Base-by-base conservation (phyloP, 495 filamentous ascomycete genomes). In the Polyplosphaeria fusca region DNA sequence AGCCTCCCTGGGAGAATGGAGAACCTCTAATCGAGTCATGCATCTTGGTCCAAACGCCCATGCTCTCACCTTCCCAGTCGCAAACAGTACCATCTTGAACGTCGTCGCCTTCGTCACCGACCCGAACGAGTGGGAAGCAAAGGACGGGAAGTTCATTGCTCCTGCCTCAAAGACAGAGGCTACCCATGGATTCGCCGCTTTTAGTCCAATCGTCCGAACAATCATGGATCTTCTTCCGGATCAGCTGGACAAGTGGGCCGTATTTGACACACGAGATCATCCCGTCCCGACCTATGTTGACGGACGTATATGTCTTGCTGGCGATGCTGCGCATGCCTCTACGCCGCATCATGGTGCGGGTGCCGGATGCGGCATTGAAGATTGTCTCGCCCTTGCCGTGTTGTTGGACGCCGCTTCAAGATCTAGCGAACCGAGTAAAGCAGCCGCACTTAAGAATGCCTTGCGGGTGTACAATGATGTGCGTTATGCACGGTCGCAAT, bases 301-400 rank as follows among this genome's bases (percentile, higher is more conserved):
- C 1, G 77, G 74, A 0, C 56, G 67, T 13, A 61, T 80, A 1
- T 76, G 74, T 35, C 40, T 82, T 20, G 76, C 78, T 11, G 61
- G 64, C 1, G 68, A 70, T 44, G 74, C 75, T 3, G 75, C 76
- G 2, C 75, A 77, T 56, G 73, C 73, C 3, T 54, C 70, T 0
- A 51, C 67, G 0, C 76, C 76, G 19, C 73, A 78, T 60, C 73
- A 82, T 1, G 81, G 81, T 0, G 75, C 80, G 1, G 81, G 81
- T 0, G 81, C 76, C 0, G 78, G 79, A 0, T 69, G 81, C 53
- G 79, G 79, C 0, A 70, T 83, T 27, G 80, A 84, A 60, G 80
- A 83, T 61, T 76, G 70, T 1, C 42, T 78, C 27, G 73, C 72
- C 13, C 63, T 80, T 5, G 69, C 75, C 1, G 70, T 40, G 0